These are phyloP conservation scores for Xylaria acuta DNA, from an alignment of 495 filamentous ascomycete species.

Conservation along the genomic window DNA sequence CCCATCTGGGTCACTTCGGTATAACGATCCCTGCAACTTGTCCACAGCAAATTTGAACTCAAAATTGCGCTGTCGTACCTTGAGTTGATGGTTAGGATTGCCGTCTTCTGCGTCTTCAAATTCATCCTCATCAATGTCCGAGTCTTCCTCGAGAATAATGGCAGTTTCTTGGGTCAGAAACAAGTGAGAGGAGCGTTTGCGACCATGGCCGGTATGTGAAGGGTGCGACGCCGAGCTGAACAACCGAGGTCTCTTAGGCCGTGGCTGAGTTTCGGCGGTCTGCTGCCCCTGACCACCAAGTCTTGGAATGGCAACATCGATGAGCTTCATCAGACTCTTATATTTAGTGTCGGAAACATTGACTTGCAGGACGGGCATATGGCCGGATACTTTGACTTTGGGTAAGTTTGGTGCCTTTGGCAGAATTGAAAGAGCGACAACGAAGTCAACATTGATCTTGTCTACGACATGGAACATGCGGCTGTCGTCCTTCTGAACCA, in stretches of 20 bases:
- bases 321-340: conserved; percentile 92
- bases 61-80: conserved; percentile 84
- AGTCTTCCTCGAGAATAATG: conserved; percentile 77
- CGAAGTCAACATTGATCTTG: conserved; percentile 95
- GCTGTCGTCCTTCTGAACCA: conserved; percentile 69
- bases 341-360: conserved; percentile 94
- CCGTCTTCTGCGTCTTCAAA: conserved; percentile 69
- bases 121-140: conserved; percentile 66
- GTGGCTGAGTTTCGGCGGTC: conserved; percentile 37
- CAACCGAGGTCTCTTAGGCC: conserved; percentile 65
- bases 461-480: conserved; percentile 91
- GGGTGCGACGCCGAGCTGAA: conserved; percentile 48
- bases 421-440: conserved; percentile 88
- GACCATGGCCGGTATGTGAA: conserved; percentile 36
- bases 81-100: conserved; percentile 63
- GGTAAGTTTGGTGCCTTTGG: conserved; percentile 95
- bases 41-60: conserved; percentile 97
- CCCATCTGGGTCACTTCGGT: conserved; percentile 81
- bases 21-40: conserved; percentile 88
- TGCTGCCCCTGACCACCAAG: conserved; percentile 63
- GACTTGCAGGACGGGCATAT: conserved; percentile 89
- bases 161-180: conserved; percentile 69
- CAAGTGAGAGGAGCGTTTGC: conserved; percentile 45
- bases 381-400: conserved; percentile 86
- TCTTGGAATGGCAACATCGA: conserved; percentile 92